Evolutionary conservation across 208 protist genomes (phyloP), one percentile per base, ranked within the genome.

Genomic region (Crithidia fasciculata): DNA sequence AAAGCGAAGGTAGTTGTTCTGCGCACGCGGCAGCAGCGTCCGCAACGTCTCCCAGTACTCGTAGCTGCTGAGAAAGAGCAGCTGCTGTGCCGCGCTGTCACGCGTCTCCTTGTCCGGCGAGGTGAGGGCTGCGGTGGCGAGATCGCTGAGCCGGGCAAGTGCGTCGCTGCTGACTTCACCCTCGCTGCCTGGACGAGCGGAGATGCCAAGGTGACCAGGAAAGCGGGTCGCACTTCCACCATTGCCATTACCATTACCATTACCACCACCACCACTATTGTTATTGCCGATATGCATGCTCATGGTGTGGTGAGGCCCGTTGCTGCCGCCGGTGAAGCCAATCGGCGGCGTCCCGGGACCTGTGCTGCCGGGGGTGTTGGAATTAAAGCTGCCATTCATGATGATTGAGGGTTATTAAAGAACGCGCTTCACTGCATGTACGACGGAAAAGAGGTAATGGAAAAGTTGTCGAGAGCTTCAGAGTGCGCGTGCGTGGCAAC

Each of bases 1-100:
- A 65, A 95, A 96, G 18, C 85, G 92, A 50, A 95, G 72, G 52
- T 93, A 92, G 54, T 94, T 93, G 62, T 82, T 90, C 54, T 73
- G 57, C 13, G 60, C 78, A 6, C 61, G 65, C 15, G 85, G 85
- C 9, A 96, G 74, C 28, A 96, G 66, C 10, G 41, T 36, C 49
- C 92, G 90, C 12, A 89, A 78, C 44, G 65, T 67, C n/a, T 95
- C 85, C 86, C 85, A 95, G 69, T 91, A 68, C 56, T 95, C 92
- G 71, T 87, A 96, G 45, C 78, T 88, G 72, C 88, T 95, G 8
- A 96, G 84, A 65, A 91, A 90, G 19, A 83, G 82, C 0, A 96
- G 88, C 68, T 87, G 82, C n/a, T 78, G 58, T 0, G 85, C 85
- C 0, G 90, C 90, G 40, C 43, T 58, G 36, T 92, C 83, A 16